Evolutionary conservation across 495 filamentous ascomycete genomes (phyloP).

Genomic region (Aspergillus saccharolyticus): DNA sequence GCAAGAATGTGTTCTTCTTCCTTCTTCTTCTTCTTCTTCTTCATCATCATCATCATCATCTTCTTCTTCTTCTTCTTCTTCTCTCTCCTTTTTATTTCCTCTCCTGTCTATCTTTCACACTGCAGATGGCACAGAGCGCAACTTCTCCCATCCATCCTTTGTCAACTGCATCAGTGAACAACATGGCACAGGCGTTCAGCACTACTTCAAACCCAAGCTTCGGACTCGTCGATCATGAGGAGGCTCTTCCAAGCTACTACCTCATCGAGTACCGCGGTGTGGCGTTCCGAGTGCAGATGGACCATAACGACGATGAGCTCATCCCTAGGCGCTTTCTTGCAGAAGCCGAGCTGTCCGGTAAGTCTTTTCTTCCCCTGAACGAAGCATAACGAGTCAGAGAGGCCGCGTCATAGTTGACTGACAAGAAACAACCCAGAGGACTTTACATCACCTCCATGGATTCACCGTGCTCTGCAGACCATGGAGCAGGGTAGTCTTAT

Average conservation of each 20-base stretch:
- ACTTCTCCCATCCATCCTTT: not conserved
- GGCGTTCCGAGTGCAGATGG: not conserved
- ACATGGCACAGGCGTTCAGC: not conserved
- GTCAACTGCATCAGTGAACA: not conserved
- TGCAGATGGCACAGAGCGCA: not conserved
- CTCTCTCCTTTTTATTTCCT: not conserved
- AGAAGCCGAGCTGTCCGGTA: not conserved
- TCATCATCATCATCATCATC: not conserved
- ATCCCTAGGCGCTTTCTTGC: not conserved
- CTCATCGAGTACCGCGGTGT: not conserved
- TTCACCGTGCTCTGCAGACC: not conserved
- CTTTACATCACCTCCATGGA: not conserved
- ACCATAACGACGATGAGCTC: not conserved
- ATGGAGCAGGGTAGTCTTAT: not conserved
- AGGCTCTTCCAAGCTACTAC: not conserved
- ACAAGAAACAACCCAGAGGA: not conserved
- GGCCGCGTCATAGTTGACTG: not conserved
- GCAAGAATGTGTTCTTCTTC: not conserved
- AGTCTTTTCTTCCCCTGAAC: not conserved
- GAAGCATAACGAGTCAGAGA: no score
- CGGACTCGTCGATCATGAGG: not conserved
- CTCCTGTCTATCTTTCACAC: not conserved
- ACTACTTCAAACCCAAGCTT: not conserved
- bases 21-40: not conserved
- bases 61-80: not conserved